phyloP scores from a whole-genome alignment of 352 stramenopile genomes.

The Phytophthora colocasiae region DNA sequence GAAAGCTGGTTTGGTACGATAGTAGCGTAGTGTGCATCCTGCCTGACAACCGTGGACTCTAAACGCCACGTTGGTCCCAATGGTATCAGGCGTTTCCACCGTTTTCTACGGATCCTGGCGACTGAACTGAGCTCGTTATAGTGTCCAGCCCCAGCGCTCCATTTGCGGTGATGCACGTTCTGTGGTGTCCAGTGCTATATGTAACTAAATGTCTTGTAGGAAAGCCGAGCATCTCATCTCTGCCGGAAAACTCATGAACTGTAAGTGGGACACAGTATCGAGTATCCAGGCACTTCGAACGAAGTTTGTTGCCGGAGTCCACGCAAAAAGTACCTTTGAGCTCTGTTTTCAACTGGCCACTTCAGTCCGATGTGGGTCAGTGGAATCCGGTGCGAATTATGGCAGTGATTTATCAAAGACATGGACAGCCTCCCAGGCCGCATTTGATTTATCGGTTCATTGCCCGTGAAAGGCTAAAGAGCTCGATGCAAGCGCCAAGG shows the following conservation, averaged over 20 bases:
- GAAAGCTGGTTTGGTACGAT: neutral
- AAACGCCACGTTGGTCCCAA: conserved; percentile 4
- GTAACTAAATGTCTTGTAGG: neutral
- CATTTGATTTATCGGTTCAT: neutral
- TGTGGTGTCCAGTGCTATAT: neutral
- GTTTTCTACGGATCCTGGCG: conserved; percentile 10
- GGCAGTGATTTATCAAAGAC: neutral
- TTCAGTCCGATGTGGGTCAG: neutral
- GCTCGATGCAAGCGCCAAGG: neutral
- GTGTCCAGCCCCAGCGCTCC: neutral
- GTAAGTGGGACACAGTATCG: conserved; percentile 6
- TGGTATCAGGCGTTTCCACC: neutral
- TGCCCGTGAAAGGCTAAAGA: neutral
- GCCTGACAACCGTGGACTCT: neutral
- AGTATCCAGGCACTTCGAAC: conserved; percentile 11
- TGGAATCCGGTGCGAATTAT: conserved; percentile 7
- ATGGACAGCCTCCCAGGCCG: neutral
- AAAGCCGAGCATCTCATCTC: neutral
- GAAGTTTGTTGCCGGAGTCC: conserved; percentile 1
- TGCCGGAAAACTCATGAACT: neutral
- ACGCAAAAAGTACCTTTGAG: neutral
- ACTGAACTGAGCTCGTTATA: conserved; percentile 3
- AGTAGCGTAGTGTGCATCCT: neutral
- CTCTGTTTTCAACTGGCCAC: conserved; percentile 6
- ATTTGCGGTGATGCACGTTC: neutral